Percentiles rank a stretch among this genome's conserved stretches.
Conservation (phyloP, 108 stramenopile species). For the Nitzschia palea region DNA sequence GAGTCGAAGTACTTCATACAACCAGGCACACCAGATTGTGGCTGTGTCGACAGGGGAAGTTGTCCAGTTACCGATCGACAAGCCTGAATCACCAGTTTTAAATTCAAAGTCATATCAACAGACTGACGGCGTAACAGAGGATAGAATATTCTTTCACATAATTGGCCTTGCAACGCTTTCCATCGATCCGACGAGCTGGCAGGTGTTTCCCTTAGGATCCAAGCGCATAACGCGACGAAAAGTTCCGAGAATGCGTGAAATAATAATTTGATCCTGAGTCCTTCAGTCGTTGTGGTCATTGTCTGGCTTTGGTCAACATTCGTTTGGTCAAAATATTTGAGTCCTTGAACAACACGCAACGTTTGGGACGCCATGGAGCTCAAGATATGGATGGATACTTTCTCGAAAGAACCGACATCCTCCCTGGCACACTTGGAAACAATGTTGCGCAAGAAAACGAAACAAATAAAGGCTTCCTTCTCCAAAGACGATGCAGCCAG, state of each 20-base stretch:
- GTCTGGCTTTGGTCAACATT: background rate
- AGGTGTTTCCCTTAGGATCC: conserved; percentile 24
- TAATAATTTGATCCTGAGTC: conserved; percentile 14
- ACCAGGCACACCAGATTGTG: conserved; percentile 8
- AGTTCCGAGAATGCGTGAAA: conserved; percentile 21
- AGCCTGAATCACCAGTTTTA: conserved; percentile 19
- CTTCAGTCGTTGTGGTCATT: background rate
- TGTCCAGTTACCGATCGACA: background rate
- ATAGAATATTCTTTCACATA: conserved; percentile 23
- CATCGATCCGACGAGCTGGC: conserved; percentile 5
- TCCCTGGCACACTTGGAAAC: conserved; percentile 1
- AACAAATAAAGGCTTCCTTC: conserved; percentile 25
- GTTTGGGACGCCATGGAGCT: conserved; percentile 7
- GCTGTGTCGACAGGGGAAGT: background rate
- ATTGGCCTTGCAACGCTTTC: conserved; percentile 8
- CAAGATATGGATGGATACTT: background rate
- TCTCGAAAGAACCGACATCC: background rate
- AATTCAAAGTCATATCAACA: conserved; percentile 10
- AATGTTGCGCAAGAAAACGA: conserved; percentile 17
- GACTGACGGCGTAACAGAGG: conserved; percentile 20
- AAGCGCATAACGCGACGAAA: conserved; percentile 15
- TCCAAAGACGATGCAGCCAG: conserved; percentile 21
- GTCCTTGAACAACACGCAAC: conserved; percentile 14
- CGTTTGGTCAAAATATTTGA: conserved; percentile 36
- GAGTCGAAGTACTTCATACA: conserved; percentile 12